Conservation (phyloP, 441 rosid species). For the Eutrema salsugineum region DNA sequence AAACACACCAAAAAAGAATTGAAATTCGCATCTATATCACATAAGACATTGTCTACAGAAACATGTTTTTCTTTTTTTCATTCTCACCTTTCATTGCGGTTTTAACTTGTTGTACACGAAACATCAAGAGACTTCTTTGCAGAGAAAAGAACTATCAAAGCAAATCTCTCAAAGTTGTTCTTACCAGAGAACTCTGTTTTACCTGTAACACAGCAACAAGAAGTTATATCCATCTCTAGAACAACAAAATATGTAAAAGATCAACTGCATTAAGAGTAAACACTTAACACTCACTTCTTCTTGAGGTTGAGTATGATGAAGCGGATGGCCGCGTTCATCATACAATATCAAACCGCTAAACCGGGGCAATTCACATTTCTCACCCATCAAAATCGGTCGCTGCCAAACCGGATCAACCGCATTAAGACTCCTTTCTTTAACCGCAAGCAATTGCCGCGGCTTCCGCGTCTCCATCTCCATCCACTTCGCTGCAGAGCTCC, state of each 20-base stretch:
- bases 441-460: constrained; percentile 29
- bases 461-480: constrained; percentile 29
- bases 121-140: constrained; percentile 1
- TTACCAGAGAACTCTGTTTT: constrained; percentile 31
- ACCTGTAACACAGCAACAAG: constrained; percentile 30
- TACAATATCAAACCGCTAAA: constrained; percentile 81
- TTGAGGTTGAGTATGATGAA: constrained; percentile 31
- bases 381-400: constrained; percentile 85
- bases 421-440: constrained; percentile 47
- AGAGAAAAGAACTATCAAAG: constrained; percentile 26
- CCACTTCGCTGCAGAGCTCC: constrained; percentile 68
- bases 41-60: not conserved
- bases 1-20: not conserved
- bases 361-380: constrained; percentile 76
- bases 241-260: not conserved
- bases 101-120: constrained; percentile 5
- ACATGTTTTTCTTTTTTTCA: not conserved
- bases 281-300: constrained; percentile 22
- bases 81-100: constrained; percentile 4
- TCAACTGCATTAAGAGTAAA: not conserved
- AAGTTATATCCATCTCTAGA: not conserved
- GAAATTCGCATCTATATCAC: not conserved
- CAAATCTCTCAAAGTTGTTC: constrained; percentile 59
- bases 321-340: constrained; percentile 53
- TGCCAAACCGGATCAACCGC: constrained; percentile 74